A percentile compares a stretch with the other conserved stretches of the same genome.
phyloP scores from a whole-genome alignment of 2,329 filamentous ascomycete species.

The Bipolaris bicolor region DNA sequence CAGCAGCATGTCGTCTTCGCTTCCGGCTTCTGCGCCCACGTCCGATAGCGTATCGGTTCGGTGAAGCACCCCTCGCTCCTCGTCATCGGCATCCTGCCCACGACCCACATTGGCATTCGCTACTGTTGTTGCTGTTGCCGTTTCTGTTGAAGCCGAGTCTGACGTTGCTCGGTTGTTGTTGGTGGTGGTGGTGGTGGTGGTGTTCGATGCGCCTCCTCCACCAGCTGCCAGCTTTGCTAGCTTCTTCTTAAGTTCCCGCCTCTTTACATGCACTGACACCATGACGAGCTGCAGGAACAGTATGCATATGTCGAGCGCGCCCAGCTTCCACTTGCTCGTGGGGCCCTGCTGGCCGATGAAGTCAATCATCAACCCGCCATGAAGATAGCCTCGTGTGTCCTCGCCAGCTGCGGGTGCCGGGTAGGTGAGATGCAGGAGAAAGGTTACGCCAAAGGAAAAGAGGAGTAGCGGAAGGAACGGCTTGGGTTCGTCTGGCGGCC shows the following conservation, averaged over 20 bases:
- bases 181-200: conserved; percentile 2
- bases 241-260: conserved; percentile 55
- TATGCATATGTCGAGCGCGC: conserved; percentile 61
- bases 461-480: conserved; percentile 62
- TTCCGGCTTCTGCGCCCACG: conserved; percentile 52
- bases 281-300: conserved; percentile 63
- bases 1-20: conserved; percentile 38
- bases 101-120: conserved; percentile 26
- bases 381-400: conserved; percentile 61
- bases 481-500: conserved; percentile 57
- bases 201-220: conserved; percentile 10
- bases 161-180: conserved; percentile 17
- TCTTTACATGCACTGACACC: conserved; percentile 61
- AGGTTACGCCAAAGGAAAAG: conserved; percentile 61
- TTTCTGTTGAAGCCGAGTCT: conserved; percentile 13
- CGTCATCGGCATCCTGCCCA: conserved; percentile 63
- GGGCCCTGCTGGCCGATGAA: conserved; percentile 68
- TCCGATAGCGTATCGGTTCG: conserved; percentile 46
- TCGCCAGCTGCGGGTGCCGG: conserved; percentile 53
- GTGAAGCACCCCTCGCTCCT: conserved; percentile 63
- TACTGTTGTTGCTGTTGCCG: conserved; percentile 12
- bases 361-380: conserved; percentile 68
- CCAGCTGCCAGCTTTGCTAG: conserved; percentile 34
- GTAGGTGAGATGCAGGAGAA: conserved; percentile 58
- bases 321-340: conserved; percentile 59